Evolutionary conservation across 306 rosid species (phyloP).

Genomic region (Arachis hypogaea): DNA sequence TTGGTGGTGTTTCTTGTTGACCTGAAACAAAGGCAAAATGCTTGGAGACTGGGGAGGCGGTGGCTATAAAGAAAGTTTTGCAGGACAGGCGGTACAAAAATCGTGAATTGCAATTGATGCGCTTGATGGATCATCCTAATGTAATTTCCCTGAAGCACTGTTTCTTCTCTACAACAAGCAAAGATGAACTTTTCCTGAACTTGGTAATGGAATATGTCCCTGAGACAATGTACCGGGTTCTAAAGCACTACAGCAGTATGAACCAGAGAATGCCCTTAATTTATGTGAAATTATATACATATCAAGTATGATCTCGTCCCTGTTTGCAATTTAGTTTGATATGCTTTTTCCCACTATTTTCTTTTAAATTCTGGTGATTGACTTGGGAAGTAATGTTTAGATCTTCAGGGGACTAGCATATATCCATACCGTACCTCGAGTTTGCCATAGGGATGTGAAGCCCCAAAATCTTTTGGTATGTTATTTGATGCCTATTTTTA

Average conservation of each 20-base stretch:
- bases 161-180: conserved; percentile 86
- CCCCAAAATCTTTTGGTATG: conserved; percentile 94
- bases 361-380: conserved; percentile 24
- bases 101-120: conserved; percentile 94
- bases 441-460: conserved; percentile 92
- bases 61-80: conserved; percentile 94
- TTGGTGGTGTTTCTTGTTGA: conserved; percentile 24
- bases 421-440: conserved; percentile 89
- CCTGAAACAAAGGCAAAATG: conserved; percentile 74
- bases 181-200: conserved; percentile 87
- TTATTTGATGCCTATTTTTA: conserved; percentile 30
- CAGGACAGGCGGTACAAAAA: conserved; percentile 90
- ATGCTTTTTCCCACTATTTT: conserved; percentile 26
- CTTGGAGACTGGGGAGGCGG: conserved; percentile 83
- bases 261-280: conserved; percentile 94
- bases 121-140: conserved; percentile 94
- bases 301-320: conserved; percentile 67
- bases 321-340: conserved; percentile 1
- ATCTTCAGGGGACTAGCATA: conserved; percentile 93
- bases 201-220: conserved; percentile 95
- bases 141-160: conserved; percentile 81
- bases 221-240: conserved; percentile 82
- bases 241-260: conserved; percentile 74
- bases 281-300: conserved; percentile 89
- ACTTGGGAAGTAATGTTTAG: conserved; percentile 48